phyloP scores from a whole-genome alignment of 2,329 filamentous ascomycete species.

The Rhinocladiella mackenziei region DNA sequence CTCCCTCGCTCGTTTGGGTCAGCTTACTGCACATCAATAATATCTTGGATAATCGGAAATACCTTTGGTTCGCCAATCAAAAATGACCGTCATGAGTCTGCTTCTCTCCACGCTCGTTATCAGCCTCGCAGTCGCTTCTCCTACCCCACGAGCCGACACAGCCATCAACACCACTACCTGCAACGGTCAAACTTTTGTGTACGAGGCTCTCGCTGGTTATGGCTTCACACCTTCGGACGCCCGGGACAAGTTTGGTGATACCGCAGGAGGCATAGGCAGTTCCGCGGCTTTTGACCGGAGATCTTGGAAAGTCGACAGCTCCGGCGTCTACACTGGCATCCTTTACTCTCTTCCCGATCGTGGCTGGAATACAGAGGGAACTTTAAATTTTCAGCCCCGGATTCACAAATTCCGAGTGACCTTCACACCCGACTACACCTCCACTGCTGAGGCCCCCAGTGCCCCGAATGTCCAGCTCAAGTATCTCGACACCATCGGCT shows the following conservation, averaged over 20 bases:
- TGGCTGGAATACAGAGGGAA: conserved; percentile 70
- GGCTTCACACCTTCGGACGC: conserved; percentile 57
- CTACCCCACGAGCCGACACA: conserved; percentile 7
- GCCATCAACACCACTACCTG: conserved; percentile 52
- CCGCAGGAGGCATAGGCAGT: conserved; percentile 63
- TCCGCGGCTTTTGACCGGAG: conserved; percentile 59
- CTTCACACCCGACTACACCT: conserved; percentile 51
- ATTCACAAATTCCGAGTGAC: conserved; percentile 64
- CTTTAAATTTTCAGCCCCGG: conserved; percentile 62
- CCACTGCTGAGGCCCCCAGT: conserved; percentile 47
- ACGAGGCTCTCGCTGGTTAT: conserved; percentile 64
- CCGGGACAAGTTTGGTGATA: conserved; percentile 65
- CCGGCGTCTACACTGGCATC: conserved; percentile 56
- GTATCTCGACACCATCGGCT: conserved; percentile 62
- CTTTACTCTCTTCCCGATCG: conserved; percentile 64
- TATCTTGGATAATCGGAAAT: not conserved
- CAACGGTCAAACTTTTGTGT: conserved; percentile 60
- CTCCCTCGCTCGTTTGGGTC: conserved; percentile 17
- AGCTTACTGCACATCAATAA: not conserved
- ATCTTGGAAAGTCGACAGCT: conserved; percentile 52
- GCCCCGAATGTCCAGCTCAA: conserved; percentile 58
- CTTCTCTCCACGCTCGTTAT: conserved; percentile 15
- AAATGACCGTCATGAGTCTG: conserved; percentile 13
- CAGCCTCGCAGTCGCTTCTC: conserved; percentile 15
- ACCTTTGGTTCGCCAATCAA: conserved; percentile 5